Percentiles rank a stretch among this genome's conserved stretches.
These are phyloP conservation scores for Kuraishia hungarica DNA, from an alignment of 805 yeast species.

Conservation along the genomic window DNA sequence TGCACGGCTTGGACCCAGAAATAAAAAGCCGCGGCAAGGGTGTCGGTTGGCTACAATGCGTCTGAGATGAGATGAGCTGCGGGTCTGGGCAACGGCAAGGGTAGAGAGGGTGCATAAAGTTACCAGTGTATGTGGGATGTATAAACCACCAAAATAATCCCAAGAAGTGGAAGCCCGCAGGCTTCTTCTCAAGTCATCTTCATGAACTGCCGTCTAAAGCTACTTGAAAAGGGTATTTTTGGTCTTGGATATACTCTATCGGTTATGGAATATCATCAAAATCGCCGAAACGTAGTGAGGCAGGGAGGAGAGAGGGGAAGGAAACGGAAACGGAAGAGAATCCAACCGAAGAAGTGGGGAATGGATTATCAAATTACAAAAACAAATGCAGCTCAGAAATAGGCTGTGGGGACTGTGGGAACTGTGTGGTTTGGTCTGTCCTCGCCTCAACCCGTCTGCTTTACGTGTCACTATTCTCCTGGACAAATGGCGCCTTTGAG, in stretches of 20 bases:
- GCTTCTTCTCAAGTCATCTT: too few species aligned
- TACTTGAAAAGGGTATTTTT: neutral
- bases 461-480: too few species aligned
- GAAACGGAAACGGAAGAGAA: neutral
- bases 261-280: neutral
- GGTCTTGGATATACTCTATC: neutral
- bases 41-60: neutral
- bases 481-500: neutral
- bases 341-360: neutral
- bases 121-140: too few species aligned
- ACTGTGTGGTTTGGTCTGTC: too few species aligned
- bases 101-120: too few species aligned
- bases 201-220: too few species aligned
- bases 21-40: neutral
- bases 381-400: neutral
- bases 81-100: slow-evolving; percentile 13
- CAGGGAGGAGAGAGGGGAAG: too few species aligned
- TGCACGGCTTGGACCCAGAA: neutral
- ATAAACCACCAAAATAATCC: too few species aligned
- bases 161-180: too few species aligned
- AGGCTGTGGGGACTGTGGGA: neutral
- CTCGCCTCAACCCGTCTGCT: neutral
- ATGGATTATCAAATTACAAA: too few species aligned
- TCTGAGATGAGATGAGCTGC: neutral
- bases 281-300: neutral